These are phyloP conservation scores for Kodamaea kakaduensis DNA, from an alignment of 805 yeast genomes.

Conservation along the genomic window DNA sequence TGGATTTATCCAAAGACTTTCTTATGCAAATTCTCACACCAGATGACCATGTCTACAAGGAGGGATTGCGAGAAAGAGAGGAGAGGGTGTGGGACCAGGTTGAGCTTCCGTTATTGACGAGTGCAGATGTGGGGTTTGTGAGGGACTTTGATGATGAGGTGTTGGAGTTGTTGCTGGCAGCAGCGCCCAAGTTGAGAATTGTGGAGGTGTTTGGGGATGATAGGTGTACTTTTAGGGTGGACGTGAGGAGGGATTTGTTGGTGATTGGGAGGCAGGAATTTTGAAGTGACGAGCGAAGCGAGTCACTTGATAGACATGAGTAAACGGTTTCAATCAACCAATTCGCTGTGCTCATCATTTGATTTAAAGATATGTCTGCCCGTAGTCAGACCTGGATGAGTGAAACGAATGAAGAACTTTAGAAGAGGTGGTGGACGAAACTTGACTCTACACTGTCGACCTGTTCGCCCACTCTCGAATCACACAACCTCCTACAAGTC, in stretches of 20 bases:
- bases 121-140: conserved; percentile 76
- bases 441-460: too few relatives aligned
- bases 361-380: too few relatives aligned
- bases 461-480: too few relatives aligned
- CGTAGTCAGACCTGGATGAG: too few relatives aligned
- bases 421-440: too few relatives aligned
- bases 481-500: too few relatives aligned
- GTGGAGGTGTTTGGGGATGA: conserved; percentile 82
- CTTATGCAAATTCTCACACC: conserved; percentile 45
- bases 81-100: conserved; percentile 4
- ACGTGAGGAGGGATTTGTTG: conserved; percentile 49
- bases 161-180: conserved; percentile 51
- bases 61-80: conserved; percentile 15
- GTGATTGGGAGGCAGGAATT: conserved; percentile 69
- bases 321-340: too few relatives aligned
- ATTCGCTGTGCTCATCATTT: too few relatives aligned
- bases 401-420: too few relatives aligned
- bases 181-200: conserved; percentile 59
- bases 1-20: conserved; percentile 47
- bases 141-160: conserved; percentile 68
- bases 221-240: conserved; percentile 55
- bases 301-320: not conserved
- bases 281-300: too few relatives aligned
- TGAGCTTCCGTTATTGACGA: conserved; percentile 55
- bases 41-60: conserved; percentile 24